Evolutionary conservation across 179 eudicot genomes (phyloP), one percentile per base, ranked within the genome.

Genomic region (Spinacia oleracea): DNA sequence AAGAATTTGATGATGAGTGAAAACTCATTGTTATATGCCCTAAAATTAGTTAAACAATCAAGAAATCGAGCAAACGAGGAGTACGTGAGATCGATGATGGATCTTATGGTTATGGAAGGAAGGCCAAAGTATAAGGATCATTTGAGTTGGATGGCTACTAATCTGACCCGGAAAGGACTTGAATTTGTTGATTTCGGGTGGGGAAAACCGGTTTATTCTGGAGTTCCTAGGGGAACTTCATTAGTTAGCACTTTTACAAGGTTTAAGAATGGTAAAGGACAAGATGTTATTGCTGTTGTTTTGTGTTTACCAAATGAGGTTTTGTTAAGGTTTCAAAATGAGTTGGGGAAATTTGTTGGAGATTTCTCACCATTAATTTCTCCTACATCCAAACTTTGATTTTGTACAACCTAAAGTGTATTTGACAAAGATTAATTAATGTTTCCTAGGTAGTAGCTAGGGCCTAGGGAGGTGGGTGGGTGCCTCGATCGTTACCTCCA

Each of bases 81-180:
- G 55, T 75, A 75, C 12, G 35, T 62, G 15, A 60, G 58, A 38
- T 75, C 78, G 20, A 66, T 75, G 53, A 25, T 60, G 5, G 76
- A 72, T 72, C 14, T 16, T 51, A 72, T 34, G 64, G 76, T 53
- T 29, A 18, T 53, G 1, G 18, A 72, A 2, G 76, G 76, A 34
- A 31, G 43, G 63, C 76, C 63, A 3, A 32, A 51, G 3, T 45
- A 29, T 5, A 53, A 18, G 62, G 14, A 34, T 29, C 4, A 25
- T 51, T 23, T 72, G 46, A 32, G 15, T 34, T 72, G 62, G 62
- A 72, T 72, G 34, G 42, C 76, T 1, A 31, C 63, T 9, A 72
- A 51, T 34, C 15, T 18, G 10, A 29, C 76, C 0, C 45, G 43
- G 2, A 25, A 23, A 72, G 76, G 63, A 1, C 31, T 71, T 11